Evolutionary conservation across 2,329 filamentous ascomycete genomes (phyloP).

Genomic region (Fusarium nelsonii): DNA sequence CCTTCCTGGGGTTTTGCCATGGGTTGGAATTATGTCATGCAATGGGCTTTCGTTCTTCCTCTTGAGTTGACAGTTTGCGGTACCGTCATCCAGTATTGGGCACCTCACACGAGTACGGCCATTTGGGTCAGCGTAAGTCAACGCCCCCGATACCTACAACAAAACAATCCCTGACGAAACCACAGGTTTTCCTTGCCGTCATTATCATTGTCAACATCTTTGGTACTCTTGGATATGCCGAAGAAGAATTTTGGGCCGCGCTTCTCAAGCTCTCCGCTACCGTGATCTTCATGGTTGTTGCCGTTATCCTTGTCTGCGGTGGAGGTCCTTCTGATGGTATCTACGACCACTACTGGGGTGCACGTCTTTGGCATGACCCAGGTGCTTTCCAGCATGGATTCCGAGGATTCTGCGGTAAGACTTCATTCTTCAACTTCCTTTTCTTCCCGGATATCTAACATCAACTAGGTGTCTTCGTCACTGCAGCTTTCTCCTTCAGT

Average conservation of each 20-base stretch:
- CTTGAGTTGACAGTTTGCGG: constrained; percentile 64
- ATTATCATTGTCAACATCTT: constrained; percentile 68
- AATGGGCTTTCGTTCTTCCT: constrained; percentile 61
- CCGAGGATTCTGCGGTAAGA: constrained; percentile 76
- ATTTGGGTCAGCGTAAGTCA: constrained; percentile 65
- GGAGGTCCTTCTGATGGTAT: constrained; percentile 66
- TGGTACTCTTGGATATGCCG: constrained; percentile 67
- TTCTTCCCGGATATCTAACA: not conserved
- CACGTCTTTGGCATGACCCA: constrained; percentile 62
- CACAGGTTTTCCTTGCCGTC: constrained; percentile 61
- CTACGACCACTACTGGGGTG: constrained; percentile 63
- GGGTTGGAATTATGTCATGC: constrained; percentile 63
- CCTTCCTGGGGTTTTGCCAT: constrained; percentile 61
- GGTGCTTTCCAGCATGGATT: constrained; percentile 78
- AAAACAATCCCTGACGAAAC: not conserved
- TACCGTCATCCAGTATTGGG: constrained; percentile 63
- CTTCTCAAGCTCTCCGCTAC: constrained; percentile 69
- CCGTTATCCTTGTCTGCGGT: constrained; percentile 69
- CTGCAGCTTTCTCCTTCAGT: constrained; percentile 78
- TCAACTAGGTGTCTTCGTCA: constrained; percentile 60
- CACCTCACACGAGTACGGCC: constrained; percentile 56
- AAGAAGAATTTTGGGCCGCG: constrained; percentile 71
- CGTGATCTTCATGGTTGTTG: constrained; percentile 73
- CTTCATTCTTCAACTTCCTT: rapidly evolving
- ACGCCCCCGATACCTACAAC: rapidly evolving